Base-by-base conservation (phyloP, 2,329 filamentous ascomycete species). In the Fusarium graminum region DNA sequence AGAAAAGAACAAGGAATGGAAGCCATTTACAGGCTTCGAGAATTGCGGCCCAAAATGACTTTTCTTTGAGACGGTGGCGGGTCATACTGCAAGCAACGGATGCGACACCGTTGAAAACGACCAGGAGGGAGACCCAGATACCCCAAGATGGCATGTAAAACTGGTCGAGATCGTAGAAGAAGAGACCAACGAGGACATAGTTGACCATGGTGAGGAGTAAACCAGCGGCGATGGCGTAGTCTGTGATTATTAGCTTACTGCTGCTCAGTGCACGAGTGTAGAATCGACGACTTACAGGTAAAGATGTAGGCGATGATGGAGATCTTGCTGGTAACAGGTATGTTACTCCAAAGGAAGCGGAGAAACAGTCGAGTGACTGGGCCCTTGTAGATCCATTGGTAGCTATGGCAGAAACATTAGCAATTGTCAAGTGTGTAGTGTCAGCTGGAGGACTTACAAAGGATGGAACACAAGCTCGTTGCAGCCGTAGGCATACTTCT, bases 151-250 rank as follows among this genome's bases (percentile, higher is more conserved):
- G 86, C 74, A 88, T 81, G 74, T 91, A 91, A 78, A 88, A 90
- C 65, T 90, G 87, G 72, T 90, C 88, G 17, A 89, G 80, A 36
- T 86, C 80, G 13, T 87, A 88, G 70, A 89, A 89, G 78, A 85
- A 91, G 83, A 89, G 90, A n/a, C 90, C 90, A 41, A 91, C 82
- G n/a, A 90, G 77, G 74, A 92, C 84, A 75, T 92, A 92, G 77
- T 92, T 92, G 57, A 85, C 77, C 0, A 90, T 72, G 0, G 89
- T 91, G 40, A 92, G 80, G 7, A 88, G 78, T 82, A 90, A 87
- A 6, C 88, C 86, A 1, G 86, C 85, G 6, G 84, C 90, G 57
- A 92, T 86, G 19, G 90, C 90, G 68, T 90, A 91, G 78, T 91
- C 65, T 69, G 2, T 1, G 3, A 3, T 4, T 2, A 34, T 71